Conservation (phyloP, 192 early-diverging fungal genomes). For the Podila verticillata region DNA sequence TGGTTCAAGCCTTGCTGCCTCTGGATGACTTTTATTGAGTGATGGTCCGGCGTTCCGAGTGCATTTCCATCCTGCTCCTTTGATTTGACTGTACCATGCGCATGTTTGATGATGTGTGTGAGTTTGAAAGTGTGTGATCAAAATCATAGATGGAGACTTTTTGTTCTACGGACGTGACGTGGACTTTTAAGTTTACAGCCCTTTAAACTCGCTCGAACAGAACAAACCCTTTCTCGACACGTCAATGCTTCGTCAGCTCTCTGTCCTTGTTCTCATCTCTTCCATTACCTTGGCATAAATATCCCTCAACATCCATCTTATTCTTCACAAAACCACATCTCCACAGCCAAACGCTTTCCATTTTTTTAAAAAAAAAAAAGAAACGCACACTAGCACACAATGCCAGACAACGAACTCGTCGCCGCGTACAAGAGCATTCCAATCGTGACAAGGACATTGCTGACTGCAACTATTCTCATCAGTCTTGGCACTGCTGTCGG, state of each 20-base stretch:
- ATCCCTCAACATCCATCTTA: no score
- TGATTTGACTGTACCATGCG: background rate
- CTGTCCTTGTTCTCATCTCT: no score
- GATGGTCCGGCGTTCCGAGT: background rate
- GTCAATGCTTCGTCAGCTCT: no score
- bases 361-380: background rate
- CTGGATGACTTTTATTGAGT: background rate
- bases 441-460: constrained; percentile 64
- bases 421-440: constrained; percentile 67
- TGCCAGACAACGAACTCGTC: constrained; percentile 60
- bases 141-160: no score
- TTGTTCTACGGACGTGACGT: no score
- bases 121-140: background rate
- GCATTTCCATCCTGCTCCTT: background rate
- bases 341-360: background rate
- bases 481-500: constrained; percentile 55
- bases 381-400: background rate
- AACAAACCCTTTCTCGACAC: no score
- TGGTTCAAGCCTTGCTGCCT: background rate
- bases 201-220: no score
- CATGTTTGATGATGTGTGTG: constrained; percentile 1
- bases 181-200: no score
- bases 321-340: background rate
- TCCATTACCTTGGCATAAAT: no score
- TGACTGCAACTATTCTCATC: constrained; percentile 59